Conservation (phyloP, 2,329 filamentous ascomycete species). For the Colletotrichum costaricense region DNA sequence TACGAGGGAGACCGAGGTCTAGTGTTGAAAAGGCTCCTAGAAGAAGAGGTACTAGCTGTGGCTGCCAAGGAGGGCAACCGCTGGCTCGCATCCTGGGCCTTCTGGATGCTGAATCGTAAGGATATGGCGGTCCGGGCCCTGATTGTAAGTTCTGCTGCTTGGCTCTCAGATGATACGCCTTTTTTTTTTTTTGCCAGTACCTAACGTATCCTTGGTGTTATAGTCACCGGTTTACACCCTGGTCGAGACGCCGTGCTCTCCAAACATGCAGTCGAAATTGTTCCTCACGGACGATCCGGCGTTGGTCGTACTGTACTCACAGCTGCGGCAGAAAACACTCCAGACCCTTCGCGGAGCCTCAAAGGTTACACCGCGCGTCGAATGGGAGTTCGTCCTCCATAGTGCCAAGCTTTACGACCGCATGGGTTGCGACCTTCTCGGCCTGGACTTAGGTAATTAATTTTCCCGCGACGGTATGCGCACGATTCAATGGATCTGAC, state of each 20-base stretch:
- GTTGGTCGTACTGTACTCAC: slow-evolving; percentile 85
- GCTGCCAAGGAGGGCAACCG: slow-evolving; percentile 87
- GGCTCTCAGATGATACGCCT: neutral
- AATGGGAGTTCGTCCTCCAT: slow-evolving; percentile 91
- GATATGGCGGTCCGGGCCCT: slow-evolving; percentile 88
- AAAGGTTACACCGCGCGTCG: slow-evolving; percentile 80
- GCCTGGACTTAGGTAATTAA: slow-evolving; percentile 80
- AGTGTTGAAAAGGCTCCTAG: slow-evolving; percentile 78
- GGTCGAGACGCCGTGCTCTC: slow-evolving; percentile 74
- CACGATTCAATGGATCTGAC: slow-evolving; percentile 31
- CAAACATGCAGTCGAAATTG: slow-evolving; percentile 78
- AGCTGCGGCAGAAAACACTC: slow-evolving; percentile 83
- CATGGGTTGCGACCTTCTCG: slow-evolving; percentile 93
- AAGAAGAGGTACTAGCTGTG: slow-evolving; percentile 81
- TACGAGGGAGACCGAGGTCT: slow-evolving; percentile 88
- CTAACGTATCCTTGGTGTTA: neutral
- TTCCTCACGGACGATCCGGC: slow-evolving; percentile 94
- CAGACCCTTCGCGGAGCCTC: slow-evolving; percentile 89
- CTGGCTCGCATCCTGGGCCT: slow-evolving; percentile 96
- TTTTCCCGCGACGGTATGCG: slow-evolving; percentile 38
- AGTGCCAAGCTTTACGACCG: slow-evolving; percentile 86
- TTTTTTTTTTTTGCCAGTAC: neutral
- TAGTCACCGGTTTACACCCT: slow-evolving; percentile 83
- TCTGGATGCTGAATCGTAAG: slow-evolving; percentile 86
- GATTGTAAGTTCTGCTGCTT: slow-evolving; percentile 67